Evolutionary conservation across 2,329 filamentous ascomycete species (phyloP).

Genomic region (Colletotrichum sojae): DNA sequence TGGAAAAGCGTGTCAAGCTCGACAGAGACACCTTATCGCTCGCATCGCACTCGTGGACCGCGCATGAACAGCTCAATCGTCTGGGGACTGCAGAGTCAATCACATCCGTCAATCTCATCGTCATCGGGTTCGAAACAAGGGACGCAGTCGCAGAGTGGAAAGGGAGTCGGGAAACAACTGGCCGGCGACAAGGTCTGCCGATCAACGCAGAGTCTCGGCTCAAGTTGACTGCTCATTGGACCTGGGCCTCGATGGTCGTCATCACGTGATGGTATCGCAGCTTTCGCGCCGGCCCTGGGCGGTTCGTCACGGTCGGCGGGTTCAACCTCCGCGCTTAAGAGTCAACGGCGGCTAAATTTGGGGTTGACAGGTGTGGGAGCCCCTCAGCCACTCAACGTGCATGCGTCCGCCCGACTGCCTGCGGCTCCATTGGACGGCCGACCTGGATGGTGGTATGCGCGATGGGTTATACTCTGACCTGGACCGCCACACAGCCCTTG

Average conservation of each 20-base stretch:
- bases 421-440: slow-evolving; percentile 29
- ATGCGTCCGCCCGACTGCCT: slow-evolving; percentile 14
- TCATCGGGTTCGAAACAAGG: slow-evolving; percentile 30
- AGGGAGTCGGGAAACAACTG: slow-evolving; percentile 28
- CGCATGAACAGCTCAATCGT: slow-evolving; percentile 14
- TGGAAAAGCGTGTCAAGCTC: slow-evolving; percentile 37
- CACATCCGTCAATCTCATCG: slow-evolving; percentile 28
- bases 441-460: slow-evolving; percentile 32
- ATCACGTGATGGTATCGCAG: slow-evolving; percentile 30
- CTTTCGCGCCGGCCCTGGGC: slow-evolving; percentile 25
- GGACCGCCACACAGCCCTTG: slow-evolving; percentile 34
- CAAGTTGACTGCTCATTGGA: slow-evolving; percentile 23
- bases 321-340: slow-evolving; percentile 36
- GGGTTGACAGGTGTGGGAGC: slow-evolving; percentile 17
- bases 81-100: slow-evolving; percentile 27
- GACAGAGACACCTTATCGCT: slow-evolving; percentile 1
- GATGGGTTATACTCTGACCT: slow-evolving; percentile 33
- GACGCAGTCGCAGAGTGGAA: slow-evolving; percentile 31
- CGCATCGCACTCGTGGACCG: slow-evolving; percentile 15
- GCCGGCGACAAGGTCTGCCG: slow-evolving; percentile 27
- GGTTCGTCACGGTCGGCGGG: slow-evolving; percentile 21
- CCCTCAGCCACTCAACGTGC: slow-evolving; percentile 37
- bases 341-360: slow-evolving; percentile 34
- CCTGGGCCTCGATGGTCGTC: slow-evolving; percentile 3
- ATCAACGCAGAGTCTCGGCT: background rate